Evolutionary conservation across 192 early-diverging fungal genomes (phyloP).

Genomic region (Linnemannia zychae): DNA sequence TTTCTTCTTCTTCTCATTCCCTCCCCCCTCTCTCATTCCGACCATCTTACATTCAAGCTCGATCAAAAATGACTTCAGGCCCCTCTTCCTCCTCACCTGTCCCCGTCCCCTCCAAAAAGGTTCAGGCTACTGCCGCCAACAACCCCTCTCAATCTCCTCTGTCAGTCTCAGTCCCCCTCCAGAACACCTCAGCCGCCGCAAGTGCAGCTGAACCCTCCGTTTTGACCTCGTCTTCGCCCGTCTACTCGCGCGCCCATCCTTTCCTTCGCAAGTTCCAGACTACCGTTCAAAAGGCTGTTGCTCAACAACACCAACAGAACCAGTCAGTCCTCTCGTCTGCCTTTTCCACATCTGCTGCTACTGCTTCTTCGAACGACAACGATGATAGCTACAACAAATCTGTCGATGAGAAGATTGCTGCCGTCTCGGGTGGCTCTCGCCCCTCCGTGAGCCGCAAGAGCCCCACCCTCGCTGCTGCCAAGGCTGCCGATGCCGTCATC

Average conservation of each 20-base stretch:
- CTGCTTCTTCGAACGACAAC: not conserved
- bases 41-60: not conserved
- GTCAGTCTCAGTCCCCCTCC: not conserved
- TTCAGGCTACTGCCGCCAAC: not conserved
- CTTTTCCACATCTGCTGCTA: constrained; percentile 28
- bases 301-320: constrained; percentile 7
- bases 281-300: constrained; percentile 7
- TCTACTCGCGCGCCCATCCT: constrained; percentile 32
- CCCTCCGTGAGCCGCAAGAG: constrained; percentile 8
- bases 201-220: not conserved
- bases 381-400: not conserved
- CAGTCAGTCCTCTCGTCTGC: constrained; percentile 18
- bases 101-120: not conserved
- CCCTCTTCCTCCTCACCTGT: constrained; percentile 4
- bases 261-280: constrained; percentile 50
- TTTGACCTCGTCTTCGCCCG: constrained; percentile 24
- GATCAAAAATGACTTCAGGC: constrained; percentile 35
- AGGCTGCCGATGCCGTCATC: constrained; percentile 28
- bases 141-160: not conserved
- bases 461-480: constrained; percentile 28
- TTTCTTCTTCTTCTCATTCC: constrained; percentile 1
- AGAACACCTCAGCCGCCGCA: not conserved
- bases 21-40: not conserved
- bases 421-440: not conserved
- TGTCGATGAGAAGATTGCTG: constrained; percentile 27